Percentiles rank a stretch among this genome's conserved stretches.
phyloP scores from a whole-genome alignment of 2,329 filamentous ascomycete genomes.

The Claviceps digitariae region DNA sequence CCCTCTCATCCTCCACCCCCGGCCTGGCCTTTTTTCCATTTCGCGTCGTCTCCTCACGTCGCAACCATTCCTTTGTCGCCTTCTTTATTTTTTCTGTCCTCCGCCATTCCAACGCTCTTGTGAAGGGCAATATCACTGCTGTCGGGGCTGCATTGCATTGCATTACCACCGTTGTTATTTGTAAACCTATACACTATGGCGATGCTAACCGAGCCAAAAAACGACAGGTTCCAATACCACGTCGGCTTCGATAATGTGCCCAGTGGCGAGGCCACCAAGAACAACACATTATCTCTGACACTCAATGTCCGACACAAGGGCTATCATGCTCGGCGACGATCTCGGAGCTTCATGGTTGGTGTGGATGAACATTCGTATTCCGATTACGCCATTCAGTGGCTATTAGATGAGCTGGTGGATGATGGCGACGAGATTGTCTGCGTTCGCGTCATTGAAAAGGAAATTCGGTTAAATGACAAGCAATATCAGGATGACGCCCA shows the following conservation, averaged over 20 bases:
- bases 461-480: constrained; percentile 55
- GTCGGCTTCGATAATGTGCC: constrained; percentile 49
- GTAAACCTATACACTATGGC: constrained; percentile 20
- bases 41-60: background rate
- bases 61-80: background rate
- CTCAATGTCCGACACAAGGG: constrained; percentile 77
- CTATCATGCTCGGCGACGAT: constrained; percentile 67
- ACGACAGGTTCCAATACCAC: constrained; percentile 42
- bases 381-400: constrained; percentile 83
- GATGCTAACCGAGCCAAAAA: constrained; percentile 27
- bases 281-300: constrained; percentile 57
- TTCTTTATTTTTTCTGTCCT: background rate
- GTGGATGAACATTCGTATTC: constrained; percentile 87
- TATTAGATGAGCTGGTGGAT: constrained; percentile 82
- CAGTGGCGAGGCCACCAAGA: constrained; percentile 43
- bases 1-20: background rate
- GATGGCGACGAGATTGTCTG: constrained; percentile 91
- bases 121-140: too few species aligned
- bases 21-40: background rate
- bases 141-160: background rate
- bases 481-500: constrained; percentile 66
- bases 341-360: constrained; percentile 79
- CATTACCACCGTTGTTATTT: background rate
- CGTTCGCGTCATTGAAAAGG: constrained; percentile 75
- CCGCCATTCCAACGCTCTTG: too few species aligned